Evolutionary conservation across 2,329 filamentous ascomycete genomes (phyloP).

Genomic region (Fusarium acutatum): DNA sequence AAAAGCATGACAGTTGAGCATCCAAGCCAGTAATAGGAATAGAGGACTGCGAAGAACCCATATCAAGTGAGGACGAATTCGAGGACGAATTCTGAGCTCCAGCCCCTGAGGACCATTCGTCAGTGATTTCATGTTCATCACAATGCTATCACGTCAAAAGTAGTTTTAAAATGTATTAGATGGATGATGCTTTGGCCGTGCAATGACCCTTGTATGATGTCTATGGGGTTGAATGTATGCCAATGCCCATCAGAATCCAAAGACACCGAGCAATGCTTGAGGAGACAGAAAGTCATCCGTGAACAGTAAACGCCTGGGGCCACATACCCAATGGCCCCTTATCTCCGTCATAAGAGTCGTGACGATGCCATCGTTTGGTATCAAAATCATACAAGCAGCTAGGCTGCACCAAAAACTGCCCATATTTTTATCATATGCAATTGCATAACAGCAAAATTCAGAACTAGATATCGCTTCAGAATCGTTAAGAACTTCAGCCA

Average conservation of each 20-base stretch:
- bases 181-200: not conserved
- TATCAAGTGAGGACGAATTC: not conserved
- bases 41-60: not conserved
- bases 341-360: slow-evolving; percentile 39
- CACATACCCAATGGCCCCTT: slow-evolving; percentile 22
- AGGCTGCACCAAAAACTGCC: slow-evolving; percentile 19
- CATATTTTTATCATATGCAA: not conserved
- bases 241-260: slow-evolving; percentile 9
- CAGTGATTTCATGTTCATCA: not conserved
- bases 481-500: not conserved
- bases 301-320: slow-evolving; percentile 34
- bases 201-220: not conserved
- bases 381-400: slow-evolving; percentile 42
- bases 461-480: not conserved
- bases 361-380: slow-evolving; percentile 41
- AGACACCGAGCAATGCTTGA: slow-evolving; percentile 24
- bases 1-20: not conserved
- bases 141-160: not conserved
- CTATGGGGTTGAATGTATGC: not conserved
- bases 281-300: slow-evolving; percentile 26
- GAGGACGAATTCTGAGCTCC: not conserved
- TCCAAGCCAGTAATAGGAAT: slow-evolving; percentile 1
- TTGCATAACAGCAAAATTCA: not conserved
- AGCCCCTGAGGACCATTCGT: not conserved
- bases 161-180: not conserved